phyloP scores from a whole-genome alignment of 139 green algal genomes.

The Coccomyxa sp. region DNA sequence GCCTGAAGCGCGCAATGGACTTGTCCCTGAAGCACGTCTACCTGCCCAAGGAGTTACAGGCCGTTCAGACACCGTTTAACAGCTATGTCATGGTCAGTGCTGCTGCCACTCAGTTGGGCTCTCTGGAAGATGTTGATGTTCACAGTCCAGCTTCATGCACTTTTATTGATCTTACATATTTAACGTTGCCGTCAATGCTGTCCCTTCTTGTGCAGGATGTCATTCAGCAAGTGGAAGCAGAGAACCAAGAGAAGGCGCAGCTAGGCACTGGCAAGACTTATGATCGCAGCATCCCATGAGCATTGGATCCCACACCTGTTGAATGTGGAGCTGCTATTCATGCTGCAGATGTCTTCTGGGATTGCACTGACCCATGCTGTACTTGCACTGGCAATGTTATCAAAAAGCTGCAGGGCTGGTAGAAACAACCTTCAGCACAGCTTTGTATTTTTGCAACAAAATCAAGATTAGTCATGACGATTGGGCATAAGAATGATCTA shows the following conservation, averaged over 20 bases:
- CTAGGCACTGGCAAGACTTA: slow-evolving; percentile 61
- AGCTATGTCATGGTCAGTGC: slow-evolving; percentile 70
- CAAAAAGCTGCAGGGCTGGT: no score
- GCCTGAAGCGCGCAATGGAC: slow-evolving; percentile 92
- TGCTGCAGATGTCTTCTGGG: no score
- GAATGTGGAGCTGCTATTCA: no score
- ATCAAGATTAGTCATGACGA: no score
- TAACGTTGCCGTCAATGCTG: no score
- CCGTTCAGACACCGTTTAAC: slow-evolving; percentile 89
- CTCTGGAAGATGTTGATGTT: background rate
- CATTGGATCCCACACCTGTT: no score
- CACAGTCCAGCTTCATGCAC: no score
- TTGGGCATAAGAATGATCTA: no score
- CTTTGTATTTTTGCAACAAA: no score
- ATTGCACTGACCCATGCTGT: no score
- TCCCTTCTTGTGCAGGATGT: slow-evolving; percentile 16
- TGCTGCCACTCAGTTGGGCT: background rate
- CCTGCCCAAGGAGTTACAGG: slow-evolving; percentile 80
- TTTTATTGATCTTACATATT: background rate
- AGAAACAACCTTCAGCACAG: no score
- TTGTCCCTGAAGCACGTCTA: slow-evolving; percentile 86
- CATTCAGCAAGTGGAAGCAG: slow-evolving; percentile 48
- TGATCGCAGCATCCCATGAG: slow-evolving; percentile 58
- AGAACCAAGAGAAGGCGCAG: slow-evolving; percentile 42
- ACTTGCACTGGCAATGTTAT: no score